phyloP scores from a whole-genome alignment of 108 stramenopile genomes.

The Schizochytrium sp. region DNA sequence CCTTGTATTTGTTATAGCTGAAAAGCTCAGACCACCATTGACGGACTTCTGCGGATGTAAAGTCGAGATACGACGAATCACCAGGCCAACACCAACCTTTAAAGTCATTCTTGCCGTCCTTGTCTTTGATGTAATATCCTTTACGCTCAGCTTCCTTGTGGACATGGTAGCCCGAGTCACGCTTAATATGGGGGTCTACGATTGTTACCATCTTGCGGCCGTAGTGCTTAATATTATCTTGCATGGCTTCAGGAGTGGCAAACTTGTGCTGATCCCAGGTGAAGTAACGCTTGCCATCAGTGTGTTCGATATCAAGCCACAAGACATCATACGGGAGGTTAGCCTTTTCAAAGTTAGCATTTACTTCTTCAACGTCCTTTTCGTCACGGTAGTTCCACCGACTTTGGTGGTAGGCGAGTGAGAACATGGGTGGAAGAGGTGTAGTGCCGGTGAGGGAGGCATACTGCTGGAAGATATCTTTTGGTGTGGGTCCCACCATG shows the following conservation, averaged over 20 bases:
- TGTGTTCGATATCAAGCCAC: constrained; percentile 99
- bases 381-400: constrained; percentile 99
- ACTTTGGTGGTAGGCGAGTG: constrained; percentile 99
- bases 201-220: constrained; percentile 99
- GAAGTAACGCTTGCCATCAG: constrained; percentile 98
- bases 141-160: constrained; percentile 92
- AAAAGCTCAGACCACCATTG: constrained; percentile 97
- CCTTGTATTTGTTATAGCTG: constrained; percentile 87
- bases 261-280: constrained; percentile 96
- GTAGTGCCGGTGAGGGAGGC: constrained; percentile 85
- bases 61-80: constrained; percentile 96
- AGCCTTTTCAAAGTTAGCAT: constrained; percentile 90
- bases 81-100: constrained; percentile 99
- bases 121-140: constrained; percentile 94
- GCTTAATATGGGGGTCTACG: constrained; percentile 98
- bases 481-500: constrained; percentile 68
- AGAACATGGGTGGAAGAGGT: constrained; percentile 92
- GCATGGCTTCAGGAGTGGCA: constrained; percentile 92
- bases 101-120: constrained; percentile 87
- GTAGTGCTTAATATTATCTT: constrained; percentile 85
- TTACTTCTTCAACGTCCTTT: constrained; percentile 90
- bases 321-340: constrained; percentile 99
- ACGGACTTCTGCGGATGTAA: constrained; percentile 90
- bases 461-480: constrained; percentile 84
- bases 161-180: constrained; percentile 89